Percentiles rank a stretch among this genome's conserved stretches.
Conservation (phyloP, 2,329 filamentous ascomycete genomes). For the Ophiosphaerella narmari region DNA sequence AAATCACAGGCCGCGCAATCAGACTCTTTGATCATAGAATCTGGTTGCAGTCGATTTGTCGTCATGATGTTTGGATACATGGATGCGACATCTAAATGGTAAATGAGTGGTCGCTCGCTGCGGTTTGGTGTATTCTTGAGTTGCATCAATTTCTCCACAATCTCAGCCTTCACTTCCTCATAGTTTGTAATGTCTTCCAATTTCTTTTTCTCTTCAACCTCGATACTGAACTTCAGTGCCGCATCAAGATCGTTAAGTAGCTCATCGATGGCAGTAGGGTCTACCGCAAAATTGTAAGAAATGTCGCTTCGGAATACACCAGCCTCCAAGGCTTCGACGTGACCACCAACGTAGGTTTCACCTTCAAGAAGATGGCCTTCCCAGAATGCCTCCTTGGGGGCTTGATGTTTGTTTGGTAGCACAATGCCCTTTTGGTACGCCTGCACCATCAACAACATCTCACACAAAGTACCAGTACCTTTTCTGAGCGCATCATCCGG, state of each 20-base stretch:
- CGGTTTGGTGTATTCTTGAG: constrained; percentile 84
- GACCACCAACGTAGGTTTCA: constrained; percentile 96
- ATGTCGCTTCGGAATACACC: constrained; percentile 97
- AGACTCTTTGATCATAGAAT: constrained; percentile 98
- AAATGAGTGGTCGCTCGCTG: constrained; percentile 85
- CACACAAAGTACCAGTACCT: constrained; percentile 96
- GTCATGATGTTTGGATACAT: constrained; percentile 99
- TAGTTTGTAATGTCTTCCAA: constrained; percentile 58
- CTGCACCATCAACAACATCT: constrained; percentile 99
- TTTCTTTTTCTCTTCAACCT: constrained; percentile 58
- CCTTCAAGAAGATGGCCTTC: constrained; percentile 95
- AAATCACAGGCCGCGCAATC: constrained; percentile 98
- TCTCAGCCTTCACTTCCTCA: constrained; percentile 75
- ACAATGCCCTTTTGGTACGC: constrained; percentile 92
- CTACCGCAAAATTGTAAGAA: constrained; percentile 90
- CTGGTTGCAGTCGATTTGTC: constrained; percentile 93
- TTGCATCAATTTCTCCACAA: constrained; percentile 69
- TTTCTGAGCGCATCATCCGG: constrained; percentile 93
- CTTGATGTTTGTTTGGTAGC: constrained; percentile 92
- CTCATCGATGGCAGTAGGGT: constrained; percentile 86
- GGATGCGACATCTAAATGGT: constrained; percentile 96
- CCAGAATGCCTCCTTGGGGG: constrained; percentile 91
- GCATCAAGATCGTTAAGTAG: constrained; percentile 83
- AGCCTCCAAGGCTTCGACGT: constrained; percentile 98
- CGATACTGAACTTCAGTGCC: constrained; percentile 79